Conservation (phyloP, 2,329 filamentous ascomycete genomes). For the Aspergillus sp. region DNA sequence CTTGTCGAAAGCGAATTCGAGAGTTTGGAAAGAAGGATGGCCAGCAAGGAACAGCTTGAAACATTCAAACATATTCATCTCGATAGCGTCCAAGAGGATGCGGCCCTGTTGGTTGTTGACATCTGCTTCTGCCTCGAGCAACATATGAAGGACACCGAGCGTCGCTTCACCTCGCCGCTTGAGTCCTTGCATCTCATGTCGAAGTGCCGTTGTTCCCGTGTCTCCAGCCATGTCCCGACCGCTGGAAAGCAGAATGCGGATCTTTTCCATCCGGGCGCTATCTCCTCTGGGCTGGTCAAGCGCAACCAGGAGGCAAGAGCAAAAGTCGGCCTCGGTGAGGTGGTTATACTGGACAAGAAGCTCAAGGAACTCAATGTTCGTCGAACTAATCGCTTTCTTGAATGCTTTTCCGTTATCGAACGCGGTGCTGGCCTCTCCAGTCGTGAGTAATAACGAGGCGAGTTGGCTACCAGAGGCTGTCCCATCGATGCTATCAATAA, state of each 20-base stretch:
- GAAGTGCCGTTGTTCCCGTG: slow-evolving; percentile 5
- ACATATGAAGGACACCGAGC: slow-evolving; percentile 8
- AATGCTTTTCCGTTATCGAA: slow-evolving; percentile 6
- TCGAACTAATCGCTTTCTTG: slow-evolving; percentile 5
- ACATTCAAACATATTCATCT: slow-evolving; percentile 11
- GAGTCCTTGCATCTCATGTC: slow-evolving; percentile 14
- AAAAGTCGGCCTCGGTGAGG: slow-evolving; percentile 6
- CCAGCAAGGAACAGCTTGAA: slow-evolving; percentile 6
- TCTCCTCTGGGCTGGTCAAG: slow-evolving; percentile 10
- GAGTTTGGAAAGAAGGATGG: slow-evolving; percentile 6
- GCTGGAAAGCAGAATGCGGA: slow-evolving; percentile 11
- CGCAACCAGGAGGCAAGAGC: slow-evolving; percentile 11
- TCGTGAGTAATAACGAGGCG: slow-evolving; percentile 4
- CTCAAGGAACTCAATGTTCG: slow-evolving; percentile 7
- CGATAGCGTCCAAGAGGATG: slow-evolving; percentile 12
- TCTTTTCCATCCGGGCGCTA: slow-evolving; percentile 14
- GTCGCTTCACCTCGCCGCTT: slow-evolving; percentile 10
- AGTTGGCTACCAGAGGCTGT: not conserved
- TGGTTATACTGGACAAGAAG: slow-evolving; percentile 14
- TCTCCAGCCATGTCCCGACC: slow-evolving; percentile 3
- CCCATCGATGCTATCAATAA: slow-evolving; percentile 13
- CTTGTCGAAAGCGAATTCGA: slow-evolving; percentile 13
- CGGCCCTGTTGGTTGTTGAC: slow-evolving; percentile 11
- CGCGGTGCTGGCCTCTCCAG: slow-evolving; percentile 11
- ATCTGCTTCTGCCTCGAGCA: slow-evolving; percentile 12